Base-by-base conservation (phyloP, 495 filamentous ascomycete species). In the Articulospora tetracladia region DNA sequence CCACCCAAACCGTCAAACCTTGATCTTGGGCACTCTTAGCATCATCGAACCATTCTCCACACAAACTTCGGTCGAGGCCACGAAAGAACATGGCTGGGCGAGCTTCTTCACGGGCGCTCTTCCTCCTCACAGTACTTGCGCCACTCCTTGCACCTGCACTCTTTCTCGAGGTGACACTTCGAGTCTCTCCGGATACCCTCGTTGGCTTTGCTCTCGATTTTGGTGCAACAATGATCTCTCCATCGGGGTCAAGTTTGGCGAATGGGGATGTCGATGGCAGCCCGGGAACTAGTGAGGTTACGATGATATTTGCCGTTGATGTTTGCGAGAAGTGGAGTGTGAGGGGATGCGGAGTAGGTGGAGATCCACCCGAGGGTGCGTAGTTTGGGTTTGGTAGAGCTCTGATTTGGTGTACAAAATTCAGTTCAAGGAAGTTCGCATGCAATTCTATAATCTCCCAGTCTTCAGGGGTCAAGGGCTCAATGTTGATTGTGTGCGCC, bases 381-480 rank as follows among this genome's bases (percentile, higher is more conserved):
- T 85, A 90, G 19, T 77, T 76, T 17, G 92, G 92, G 69, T 95
- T 97, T 15, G 92, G 92, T 15, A 98, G 77, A 41, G 93, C 93
- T 53, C 94, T 86, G 68, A 98, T 91, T 76, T 98, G 95, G 34
- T 89, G 90, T 15, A 97, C 78, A 53, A 98, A 84, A 70, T 98
- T 96, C 59, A 96, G 81, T 70, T 98, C 94, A 22, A 98, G 75
- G 69, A 97, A 98, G 24, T 86, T 92, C 3, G 94, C 94, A 73
- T 98, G 94, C 1, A 97, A 79, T 68, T 98, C 94, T 63, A 98
- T 98, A 66, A 97, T 92, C 84, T 98, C 94, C 94, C 94, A 98
- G 69, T 98, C 94, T 59, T 91, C 89, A 1, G 93, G 85, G 1
- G 94, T 97, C 63, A 97, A 76, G 53, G 94, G 94, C 70, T 98